Evolutionary conservation across 768 basidiomycete genomes (phyloP), one percentile per base, ranked within the genome.

Genomic region (Mycena maculata): DNA sequence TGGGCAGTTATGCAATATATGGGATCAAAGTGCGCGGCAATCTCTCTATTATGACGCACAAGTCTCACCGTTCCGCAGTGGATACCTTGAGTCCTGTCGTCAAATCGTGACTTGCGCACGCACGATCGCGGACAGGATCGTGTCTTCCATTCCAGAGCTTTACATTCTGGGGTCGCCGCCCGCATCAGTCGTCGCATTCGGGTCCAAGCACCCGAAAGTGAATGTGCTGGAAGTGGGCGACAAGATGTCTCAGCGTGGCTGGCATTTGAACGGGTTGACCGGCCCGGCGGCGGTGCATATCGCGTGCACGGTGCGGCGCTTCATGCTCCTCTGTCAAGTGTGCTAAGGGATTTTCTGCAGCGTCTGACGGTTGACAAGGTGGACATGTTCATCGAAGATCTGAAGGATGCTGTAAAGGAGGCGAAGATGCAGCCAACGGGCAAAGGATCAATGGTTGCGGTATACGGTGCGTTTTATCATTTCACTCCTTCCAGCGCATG

Each of bases 1-100:
- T 99, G 96, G 95, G 97, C 97, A 9, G 95, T 95, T 2, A 91
- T 99, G 90, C 92, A 97, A 68, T 89, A 94, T 76, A 91, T 98
- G 82, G 97, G 97, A 30, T 84, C 90, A 65, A 85, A 91, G 94
- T 95, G 74, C 56, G 91, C 11, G 20, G 27, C 2, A 16, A 25
- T 22, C 41, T 59, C 13, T 42, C 22, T 48, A 33, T 42, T 27
- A 28, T 31, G 36, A 23, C 8, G 22, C 60, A 55, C 15, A 58
- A 57, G 47, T 60, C 28, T 25, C 47, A 47, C 33, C 58, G 28
- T 61, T 49, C 23, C 39, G 10, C 72, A 95, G 93, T 33, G 97
- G 97, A 13, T 99, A 99, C 80, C 85, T 93, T 25, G 83, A 86
- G 58, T 96, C 96, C 1, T 98, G 97, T 75, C 86, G 85, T 28